Percentiles rank a stretch among this genome's conserved stretches.
These are phyloP conservation scores for Stromatinia cepivora DNA, from an alignment of 2,329 filamentous ascomycete genomes.

Conservation along the genomic window DNA sequence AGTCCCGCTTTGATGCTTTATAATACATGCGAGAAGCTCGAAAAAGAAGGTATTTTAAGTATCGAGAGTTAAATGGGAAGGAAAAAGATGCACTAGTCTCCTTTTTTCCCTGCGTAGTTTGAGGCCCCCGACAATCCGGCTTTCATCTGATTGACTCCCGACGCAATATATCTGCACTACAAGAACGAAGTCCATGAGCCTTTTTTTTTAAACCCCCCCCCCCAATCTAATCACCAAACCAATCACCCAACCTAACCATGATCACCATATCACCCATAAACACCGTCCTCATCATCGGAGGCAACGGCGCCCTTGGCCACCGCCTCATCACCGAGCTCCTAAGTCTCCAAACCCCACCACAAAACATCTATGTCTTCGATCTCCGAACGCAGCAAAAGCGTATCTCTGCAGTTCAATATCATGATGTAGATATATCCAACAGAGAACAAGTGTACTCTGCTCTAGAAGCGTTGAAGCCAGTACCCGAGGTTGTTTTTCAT, in stretches of 20 bases:
- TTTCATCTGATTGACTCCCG: too few relatives aligned
- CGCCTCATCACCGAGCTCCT: conserved; percentile 74
- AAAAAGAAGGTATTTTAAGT: neutral
- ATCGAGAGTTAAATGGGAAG: neutral
- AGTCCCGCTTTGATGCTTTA: neutral
- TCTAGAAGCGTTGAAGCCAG: conserved; percentile 46
- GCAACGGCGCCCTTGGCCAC: conserved; percentile 81
- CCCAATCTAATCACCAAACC: too few relatives aligned
- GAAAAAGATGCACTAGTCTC: neutral
- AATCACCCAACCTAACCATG: too few relatives aligned
- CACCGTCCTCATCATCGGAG: conserved; percentile 70
- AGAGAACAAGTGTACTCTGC: conserved; percentile 44
- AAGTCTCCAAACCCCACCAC: conserved; percentile 44
- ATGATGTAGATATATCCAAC: conserved; percentile 51
- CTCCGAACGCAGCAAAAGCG: conserved; percentile 69
- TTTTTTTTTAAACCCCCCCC: too few relatives aligned
- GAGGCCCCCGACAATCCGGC: too few relatives aligned
- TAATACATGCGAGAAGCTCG: neutral
- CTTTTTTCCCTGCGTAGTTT: too few relatives aligned
- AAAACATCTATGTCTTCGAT: conserved; percentile 65
- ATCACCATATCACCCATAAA: neutral
- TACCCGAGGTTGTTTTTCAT: conserved; percentile 51
- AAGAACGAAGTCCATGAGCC: too few relatives aligned
- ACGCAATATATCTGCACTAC: too few relatives aligned
- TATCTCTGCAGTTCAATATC: conserved; percentile 48